These are phyloP conservation scores for Penicillium sp. DNA, from an alignment of 2,329 filamentous ascomycete genomes.

Conservation along the genomic window DNA sequence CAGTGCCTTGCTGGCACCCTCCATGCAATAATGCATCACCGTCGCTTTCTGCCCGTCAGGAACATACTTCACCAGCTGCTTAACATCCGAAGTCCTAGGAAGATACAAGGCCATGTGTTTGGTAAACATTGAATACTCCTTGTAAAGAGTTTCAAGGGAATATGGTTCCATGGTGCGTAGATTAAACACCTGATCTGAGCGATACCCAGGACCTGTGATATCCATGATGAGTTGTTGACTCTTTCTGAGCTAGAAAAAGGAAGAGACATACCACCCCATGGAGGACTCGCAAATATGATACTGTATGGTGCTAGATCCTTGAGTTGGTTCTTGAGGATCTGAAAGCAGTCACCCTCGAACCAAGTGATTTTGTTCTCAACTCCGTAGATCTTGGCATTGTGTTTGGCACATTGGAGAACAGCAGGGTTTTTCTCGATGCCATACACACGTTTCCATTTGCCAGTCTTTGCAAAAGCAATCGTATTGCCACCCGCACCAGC, in stretches of 20 bases:
- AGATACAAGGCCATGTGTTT: constrained; percentile 70
- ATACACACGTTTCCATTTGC: constrained; percentile 77
- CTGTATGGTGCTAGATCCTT: constrained; percentile 50
- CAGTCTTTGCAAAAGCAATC: constrained; percentile 85
- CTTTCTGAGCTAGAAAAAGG: neutral
- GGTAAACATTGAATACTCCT: constrained; percentile 55
- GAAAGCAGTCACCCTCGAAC: constrained; percentile 83
- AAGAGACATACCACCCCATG: constrained; percentile 63
- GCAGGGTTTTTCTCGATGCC: constrained; percentile 80
- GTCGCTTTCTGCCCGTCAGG: constrained; percentile 58
- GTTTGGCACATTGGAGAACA: constrained; percentile 82
- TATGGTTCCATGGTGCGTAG: constrained; percentile 87
- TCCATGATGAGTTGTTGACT: constrained; percentile 5
- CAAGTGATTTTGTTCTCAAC: constrained; percentile 76
- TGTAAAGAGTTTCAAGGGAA: constrained; percentile 61
- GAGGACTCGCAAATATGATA: constrained; percentile 68
- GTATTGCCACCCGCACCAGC: constrained; percentile 89
- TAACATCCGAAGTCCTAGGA: constrained; percentile 77
- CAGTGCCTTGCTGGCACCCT: constrained; percentile 77
- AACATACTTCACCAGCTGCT: constrained; percentile 65
- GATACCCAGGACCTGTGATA: constrained; percentile 60
- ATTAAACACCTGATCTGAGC: constrained; percentile 70
- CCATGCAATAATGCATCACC: constrained; percentile 86
- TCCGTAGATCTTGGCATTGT: constrained; percentile 84
- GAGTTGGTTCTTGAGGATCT: constrained; percentile 58